A percentile compares a stretch with the other conserved stretches of the same genome.
These are phyloP conservation scores for Actinomortierella ambigua DNA, from an alignment of 371 early-diverging fungal species.

Conservation along the genomic window DNA sequence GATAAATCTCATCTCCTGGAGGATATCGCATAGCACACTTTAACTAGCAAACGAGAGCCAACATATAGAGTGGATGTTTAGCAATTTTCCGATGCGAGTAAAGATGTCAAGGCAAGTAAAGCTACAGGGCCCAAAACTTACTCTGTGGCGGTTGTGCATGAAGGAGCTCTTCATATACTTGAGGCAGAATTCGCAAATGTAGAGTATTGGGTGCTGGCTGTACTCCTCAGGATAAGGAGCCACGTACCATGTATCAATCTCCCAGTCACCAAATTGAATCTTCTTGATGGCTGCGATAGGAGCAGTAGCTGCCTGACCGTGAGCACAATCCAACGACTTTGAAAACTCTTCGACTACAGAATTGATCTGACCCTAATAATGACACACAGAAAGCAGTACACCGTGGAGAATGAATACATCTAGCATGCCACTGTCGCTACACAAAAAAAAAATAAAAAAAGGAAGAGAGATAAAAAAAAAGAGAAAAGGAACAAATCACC, in stretches of 20 bases:
- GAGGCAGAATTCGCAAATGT: slow-evolving; percentile 98
- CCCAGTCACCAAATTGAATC: slow-evolving; percentile 81
- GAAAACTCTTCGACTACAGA: not conserved
- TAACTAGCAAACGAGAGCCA: slow-evolving; percentile 25
- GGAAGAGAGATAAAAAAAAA: not conserved
- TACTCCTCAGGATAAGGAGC: slow-evolving; percentile 99
- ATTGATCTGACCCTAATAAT: not conserved
- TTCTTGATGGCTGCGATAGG: slow-evolving; percentile 61
- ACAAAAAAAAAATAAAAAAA: not conserved
- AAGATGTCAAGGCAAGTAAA: slow-evolving; percentile 10
- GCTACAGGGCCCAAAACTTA: slow-evolving; percentile 28
- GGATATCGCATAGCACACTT: slow-evolving; percentile 91
- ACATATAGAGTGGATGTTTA: not conserved
- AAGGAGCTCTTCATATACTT: slow-evolving; percentile 89
- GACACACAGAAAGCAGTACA: not conserved
- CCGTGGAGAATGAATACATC: not conserved
- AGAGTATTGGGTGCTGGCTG: slow-evolving; percentile 67
- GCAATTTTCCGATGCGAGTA: no score
- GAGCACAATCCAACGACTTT: not conserved
- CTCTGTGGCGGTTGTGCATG: slow-evolving; percentile 72
- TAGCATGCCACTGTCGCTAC: not conserved
- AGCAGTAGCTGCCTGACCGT: slow-evolving; percentile 7
- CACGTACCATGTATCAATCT: slow-evolving; percentile 96
- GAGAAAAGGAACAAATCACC: not conserved
- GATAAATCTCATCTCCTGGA: slow-evolving; percentile 99